These are phyloP conservation scores for Persicaria maculosa DNA, from an alignment of 148 eudicot genomes.

Conservation along the genomic window DNA sequence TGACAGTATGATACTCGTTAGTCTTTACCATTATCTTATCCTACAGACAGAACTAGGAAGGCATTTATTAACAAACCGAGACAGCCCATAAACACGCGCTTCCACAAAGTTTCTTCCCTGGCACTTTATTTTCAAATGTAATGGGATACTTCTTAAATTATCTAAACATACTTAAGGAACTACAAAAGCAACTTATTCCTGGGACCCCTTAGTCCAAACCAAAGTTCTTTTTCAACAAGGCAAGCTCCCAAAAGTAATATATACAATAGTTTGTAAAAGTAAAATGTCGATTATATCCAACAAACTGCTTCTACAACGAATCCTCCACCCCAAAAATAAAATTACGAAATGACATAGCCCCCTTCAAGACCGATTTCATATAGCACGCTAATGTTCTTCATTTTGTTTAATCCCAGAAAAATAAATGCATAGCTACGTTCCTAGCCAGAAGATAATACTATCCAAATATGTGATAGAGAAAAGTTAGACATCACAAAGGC, in stretches of 20 bases:
- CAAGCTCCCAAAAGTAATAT: not conserved
- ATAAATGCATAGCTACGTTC: not conserved
- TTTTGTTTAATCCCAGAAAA: not conserved
- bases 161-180: not conserved
- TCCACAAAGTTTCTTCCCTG: conserved; percentile 76
- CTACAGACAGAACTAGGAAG: not conserved
- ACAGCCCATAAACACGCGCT: conserved; percentile 59
- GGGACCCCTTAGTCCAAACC: not conserved
- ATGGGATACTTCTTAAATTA: not conserved
- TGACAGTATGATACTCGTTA: not conserved
- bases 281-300: not conserved
- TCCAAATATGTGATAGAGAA: not conserved
- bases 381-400: not conserved
- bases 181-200: not conserved
- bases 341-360: not conserved
- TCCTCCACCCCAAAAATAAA: not conserved
- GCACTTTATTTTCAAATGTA: conserved; percentile 10
- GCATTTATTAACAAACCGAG: conserved; percentile 30
- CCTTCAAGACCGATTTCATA: not conserved
- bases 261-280: not conserved
- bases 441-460: not conserved
- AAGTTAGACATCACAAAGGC: not conserved
- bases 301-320: not conserved
- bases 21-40: not conserved
- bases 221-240: not conserved